Evolutionary conservation across 495 filamentous ascomycete genomes (phyloP), one percentile per base, ranked within the genome.

Genomic region (Trichoderma gamsii): DNA sequence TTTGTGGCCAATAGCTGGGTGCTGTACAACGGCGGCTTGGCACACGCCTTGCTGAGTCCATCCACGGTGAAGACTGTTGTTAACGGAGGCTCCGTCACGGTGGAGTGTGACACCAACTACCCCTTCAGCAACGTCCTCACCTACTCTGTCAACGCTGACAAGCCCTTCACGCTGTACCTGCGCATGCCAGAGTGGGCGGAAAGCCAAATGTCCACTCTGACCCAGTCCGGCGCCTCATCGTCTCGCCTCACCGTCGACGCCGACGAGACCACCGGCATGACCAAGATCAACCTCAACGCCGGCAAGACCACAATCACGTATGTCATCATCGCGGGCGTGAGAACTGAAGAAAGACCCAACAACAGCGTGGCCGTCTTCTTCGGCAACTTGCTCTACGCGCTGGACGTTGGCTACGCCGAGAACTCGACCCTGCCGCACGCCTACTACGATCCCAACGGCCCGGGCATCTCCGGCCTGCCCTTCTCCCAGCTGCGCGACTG

Each of bases 381-480:
- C 67, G 86, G 86, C 35, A 73, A 83, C 2, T 75, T 88, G 1
- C 74, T 87, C 6, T 88, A 86, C 73, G 82, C 84, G 1, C 79
- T 87, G 13, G 77, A 82, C 51, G 73, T 85, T 46, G 73, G 73
- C 29, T 63, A 64, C 44, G 69, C 52, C 63, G 67, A 73, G 68
- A 67, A 67, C 9, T 68, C 49, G n/a, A 68, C 69, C 32, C 21
- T 68, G 11, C 68, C 72, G 12, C 75, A 74, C 63, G 18, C 56
- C 2, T 71, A 67, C 16, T 70, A 70, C 49, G 68, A 73, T 23
- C 65, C 69, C 44, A 66, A 41, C 0, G 63, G 63, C 4, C 1
- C 51, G 0, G 69, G 71, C 1, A 43, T 72, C 21, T 3, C 66
- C 6, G 52, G 66, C n/a, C 23, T 74, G 35, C 65, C 75, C 25